phyloP scores from a whole-genome alignment of 306 rosid species.

The Vigna hirtella region DNA sequence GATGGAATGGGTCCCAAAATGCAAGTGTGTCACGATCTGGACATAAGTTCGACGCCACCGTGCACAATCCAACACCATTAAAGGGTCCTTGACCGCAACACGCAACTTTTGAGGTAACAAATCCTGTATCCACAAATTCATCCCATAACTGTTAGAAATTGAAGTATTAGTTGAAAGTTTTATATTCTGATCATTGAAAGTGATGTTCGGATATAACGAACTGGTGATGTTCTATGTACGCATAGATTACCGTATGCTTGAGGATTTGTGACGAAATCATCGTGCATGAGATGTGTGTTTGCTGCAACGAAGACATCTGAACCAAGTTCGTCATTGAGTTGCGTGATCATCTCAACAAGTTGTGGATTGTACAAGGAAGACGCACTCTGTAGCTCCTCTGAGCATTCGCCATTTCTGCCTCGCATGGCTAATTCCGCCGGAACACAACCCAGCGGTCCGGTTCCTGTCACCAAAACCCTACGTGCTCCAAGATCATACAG shows the following conservation, averaged over 20 bases:
- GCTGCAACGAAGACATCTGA: conserved; percentile 54
- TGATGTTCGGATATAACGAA: no score
- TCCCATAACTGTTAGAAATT: background rate
- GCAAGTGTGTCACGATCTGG: conserved; percentile 56
- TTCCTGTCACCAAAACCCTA: conserved; percentile 66
- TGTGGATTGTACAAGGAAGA: conserved; percentile 59
- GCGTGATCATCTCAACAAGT: conserved; percentile 46
- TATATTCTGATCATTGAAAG: no score
- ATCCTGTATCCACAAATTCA: conserved; percentile 45
- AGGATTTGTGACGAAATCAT: conserved; percentile 56
- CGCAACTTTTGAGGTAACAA: conserved; percentile 57
- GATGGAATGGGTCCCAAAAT: conserved; percentile 73
- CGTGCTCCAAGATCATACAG: conserved; percentile 59
- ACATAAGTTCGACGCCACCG: conserved; percentile 55
- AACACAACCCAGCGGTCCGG: conserved; percentile 70
- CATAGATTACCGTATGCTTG: conserved; percentile 51
- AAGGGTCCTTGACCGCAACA: conserved; percentile 78
- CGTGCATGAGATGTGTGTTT: conserved; percentile 54
- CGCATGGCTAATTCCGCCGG: conserved; percentile 66
- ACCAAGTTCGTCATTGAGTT: conserved; percentile 55
- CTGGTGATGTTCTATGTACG: no score
- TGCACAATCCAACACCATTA: conserved; percentile 68
- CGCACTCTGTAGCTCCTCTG: conserved; percentile 58
- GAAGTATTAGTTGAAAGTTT: no score
- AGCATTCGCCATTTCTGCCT: conserved; percentile 58